phyloP scores from a whole-genome alignment of 2,329 filamentous ascomycete genomes.

The Corynespora cassiicola region DNA sequence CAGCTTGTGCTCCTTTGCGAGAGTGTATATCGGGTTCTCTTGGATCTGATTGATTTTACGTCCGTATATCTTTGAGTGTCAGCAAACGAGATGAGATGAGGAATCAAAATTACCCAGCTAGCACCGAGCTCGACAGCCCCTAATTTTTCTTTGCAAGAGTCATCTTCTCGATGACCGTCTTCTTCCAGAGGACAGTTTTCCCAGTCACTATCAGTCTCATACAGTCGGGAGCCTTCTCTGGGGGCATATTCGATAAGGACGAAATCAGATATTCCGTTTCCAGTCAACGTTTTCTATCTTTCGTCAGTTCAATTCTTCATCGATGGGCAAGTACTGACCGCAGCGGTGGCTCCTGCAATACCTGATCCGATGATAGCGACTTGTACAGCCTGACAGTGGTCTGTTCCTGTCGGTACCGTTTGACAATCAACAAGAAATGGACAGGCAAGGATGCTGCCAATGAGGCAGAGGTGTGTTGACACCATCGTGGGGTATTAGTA shows the following conservation, averaged over 20 bases:
- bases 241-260: conserved; percentile 63
- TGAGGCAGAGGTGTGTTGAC: too few relatives aligned
- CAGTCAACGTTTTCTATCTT: conserved; percentile 59
- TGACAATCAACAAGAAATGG: too few relatives aligned
- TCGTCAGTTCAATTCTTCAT: neutral
- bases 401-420: too few relatives aligned
- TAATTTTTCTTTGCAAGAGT: too few relatives aligned
- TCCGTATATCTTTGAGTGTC: conserved; percentile 47
- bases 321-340: conserved; percentile 39
- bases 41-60: conserved; percentile 26
- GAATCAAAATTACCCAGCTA: conserved; percentile 60
- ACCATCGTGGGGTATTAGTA: too few relatives aligned
- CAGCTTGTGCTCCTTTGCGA: too few relatives aligned
- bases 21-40: conserved; percentile 65
- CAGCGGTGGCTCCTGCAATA: conserved; percentile 65
- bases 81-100: conserved; percentile 4
- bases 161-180: too few relatives aligned
- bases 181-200: too few relatives aligned
- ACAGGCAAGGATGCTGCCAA: too few relatives aligned
- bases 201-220: too few relatives aligned
- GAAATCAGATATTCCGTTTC: conserved; percentile 65
- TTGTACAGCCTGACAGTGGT: too few relatives aligned
- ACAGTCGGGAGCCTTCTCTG: conserved; percentile 56
- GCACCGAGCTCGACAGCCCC: conserved; percentile 71
- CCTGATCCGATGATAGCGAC: conserved; percentile 55